Base-by-base conservation (phyloP, 371 early-diverging fungal genomes). In the Mucor indicus region DNA sequence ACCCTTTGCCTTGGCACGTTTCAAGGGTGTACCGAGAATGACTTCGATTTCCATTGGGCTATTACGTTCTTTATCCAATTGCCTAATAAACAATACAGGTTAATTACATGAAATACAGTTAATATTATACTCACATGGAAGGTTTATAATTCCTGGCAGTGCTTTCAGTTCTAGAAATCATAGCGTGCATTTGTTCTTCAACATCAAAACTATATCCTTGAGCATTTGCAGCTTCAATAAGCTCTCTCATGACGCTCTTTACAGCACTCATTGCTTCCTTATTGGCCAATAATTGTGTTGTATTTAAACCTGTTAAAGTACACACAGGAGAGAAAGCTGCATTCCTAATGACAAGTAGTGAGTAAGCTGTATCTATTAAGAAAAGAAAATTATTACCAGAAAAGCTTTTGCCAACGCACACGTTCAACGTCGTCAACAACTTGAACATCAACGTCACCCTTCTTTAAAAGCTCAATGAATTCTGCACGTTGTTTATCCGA, bases 371-470 rank as follows among this genome's bases (percentile, higher is more conserved):
- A 16, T 21, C 40, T 41, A 11, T 16, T 2, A 13, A 13, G 6
- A 12, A 29, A 12, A 12, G 8, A 29, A 29, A 27, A 27, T 7
- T 9, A 9, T 62, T 60, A 74, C 89, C 91, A 90, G n/a, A 88
- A 81, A 4, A 89, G 48, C 56, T 94, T 94, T 43, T 83, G 82
- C 92, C 92, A 92, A 7, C 92, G 83, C 17, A 77, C 67, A 8
- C 58, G 58, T 62, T 89, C 87, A 43, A 93, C 78, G 41, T 86
- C 80, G 12, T 79, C 75, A 1, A 77, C 58, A 9, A 66, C 44
- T 41, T 67, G 42, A 12, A 67, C 65, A 8, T 69, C 72, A 0
- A 84, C 72, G 6, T 79, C 84, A 4, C 82, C 83, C n/a, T 62
- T 61, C 11, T 52, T 55, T 49, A 83, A 64, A n/a, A 69, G 44